A percentile compares a stretch with the other conserved stretches of the same genome.
These are phyloP conservation scores for Yamadazyma sp. DNA, from an alignment of 805 yeast species.

Conservation along the genomic window DNA sequence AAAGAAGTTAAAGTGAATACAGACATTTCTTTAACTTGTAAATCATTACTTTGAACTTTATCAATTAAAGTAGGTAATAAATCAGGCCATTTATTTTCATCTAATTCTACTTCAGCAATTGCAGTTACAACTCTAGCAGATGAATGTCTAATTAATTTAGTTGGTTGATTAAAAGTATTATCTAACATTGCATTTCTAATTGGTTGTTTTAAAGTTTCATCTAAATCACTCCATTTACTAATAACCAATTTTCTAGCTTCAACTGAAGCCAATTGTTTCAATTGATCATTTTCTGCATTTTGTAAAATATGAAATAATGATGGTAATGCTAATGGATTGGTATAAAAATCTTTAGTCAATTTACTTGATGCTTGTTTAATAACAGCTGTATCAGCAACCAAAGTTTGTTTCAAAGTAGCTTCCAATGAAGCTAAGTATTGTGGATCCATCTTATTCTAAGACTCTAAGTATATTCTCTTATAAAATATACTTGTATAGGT, in stretches of 20 bases:
- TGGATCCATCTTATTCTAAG: slow-evolving; percentile 60
- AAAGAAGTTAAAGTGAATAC: slow-evolving; percentile 75
- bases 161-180: slow-evolving; percentile 64
- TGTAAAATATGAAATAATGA: slow-evolving; percentile 81
- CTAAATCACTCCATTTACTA: slow-evolving; percentile 63
- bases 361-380: slow-evolving; percentile 80
- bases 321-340: slow-evolving; percentile 69
- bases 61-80: slow-evolving; percentile 68
- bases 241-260: slow-evolving; percentile 85
- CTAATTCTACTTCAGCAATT: slow-evolving; percentile 74
- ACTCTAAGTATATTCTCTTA: too few relatives aligned
- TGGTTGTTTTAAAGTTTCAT: slow-evolving; percentile 48
- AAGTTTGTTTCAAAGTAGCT: slow-evolving; percentile 72
- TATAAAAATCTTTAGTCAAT: slow-evolving; percentile 71
- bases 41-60: slow-evolving; percentile 50
- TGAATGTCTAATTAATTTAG: slow-evolving; percentile 76
- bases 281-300: slow-evolving; percentile 61
- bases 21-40: slow-evolving; percentile 75
- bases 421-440: slow-evolving; percentile 70
- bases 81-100: slow-evolving; percentile 65
- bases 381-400: slow-evolving; percentile 76
- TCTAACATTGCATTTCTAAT: slow-evolving; percentile 69
- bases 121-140: slow-evolving; percentile 86
- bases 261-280: slow-evolving; percentile 92
- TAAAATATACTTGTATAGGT: too few relatives aligned